Evolutionary conservation across 495 filamentous ascomycete genomes (phyloP).

Genomic region (Pseudevernia furfuracea): DNA sequence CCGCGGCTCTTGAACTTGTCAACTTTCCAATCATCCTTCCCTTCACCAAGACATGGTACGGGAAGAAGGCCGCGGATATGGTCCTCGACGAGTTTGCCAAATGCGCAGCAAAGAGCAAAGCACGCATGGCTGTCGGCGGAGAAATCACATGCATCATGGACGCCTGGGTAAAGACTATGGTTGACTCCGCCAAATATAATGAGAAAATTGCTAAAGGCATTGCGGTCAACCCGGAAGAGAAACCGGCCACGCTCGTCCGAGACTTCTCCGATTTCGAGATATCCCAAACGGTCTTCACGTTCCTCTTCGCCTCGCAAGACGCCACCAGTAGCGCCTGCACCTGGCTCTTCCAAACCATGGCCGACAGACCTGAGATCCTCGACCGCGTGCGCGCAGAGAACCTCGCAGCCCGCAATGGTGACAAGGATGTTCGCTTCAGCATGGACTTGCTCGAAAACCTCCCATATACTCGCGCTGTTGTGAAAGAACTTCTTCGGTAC

Average conservation of each 20-base stretch:
- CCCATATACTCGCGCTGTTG: conserved; percentile 84
- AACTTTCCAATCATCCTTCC: conserved; percentile 98
- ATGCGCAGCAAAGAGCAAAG: conserved; percentile 88
- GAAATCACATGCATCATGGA: conserved; percentile 89
- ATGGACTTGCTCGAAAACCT: conserved; percentile 83
- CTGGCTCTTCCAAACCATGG: conserved; percentile 92
- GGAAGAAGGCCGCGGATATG: conserved; percentile 91
- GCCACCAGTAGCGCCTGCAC: conserved; percentile 88
- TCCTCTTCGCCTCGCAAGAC: conserved; percentile 96
- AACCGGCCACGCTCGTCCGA: conserved; percentile 73
- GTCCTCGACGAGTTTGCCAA: conserved; percentile 82
- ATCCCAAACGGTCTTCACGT: conserved; percentile 90
- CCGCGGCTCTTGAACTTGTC: conserved; percentile 90
- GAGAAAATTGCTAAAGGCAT: conserved; percentile 63
- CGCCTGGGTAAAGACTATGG: conserved; percentile 79
- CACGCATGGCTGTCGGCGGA: conserved; percentile 85
- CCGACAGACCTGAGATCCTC: conserved; percentile 84
- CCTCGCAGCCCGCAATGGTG: conserved; percentile 65
- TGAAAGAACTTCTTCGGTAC: conserved; percentile 91
- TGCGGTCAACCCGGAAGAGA: conserved; percentile 59
- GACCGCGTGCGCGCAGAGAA: conserved; percentile 93
- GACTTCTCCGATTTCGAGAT: conserved; percentile 91
- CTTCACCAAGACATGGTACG: conserved; percentile 94
- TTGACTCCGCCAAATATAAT: conserved; percentile 70
- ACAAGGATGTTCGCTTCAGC: conserved; percentile 59